phyloP scores from a whole-genome alignment of 805 yeast species.

The Ogataea siamensis region DNA sequence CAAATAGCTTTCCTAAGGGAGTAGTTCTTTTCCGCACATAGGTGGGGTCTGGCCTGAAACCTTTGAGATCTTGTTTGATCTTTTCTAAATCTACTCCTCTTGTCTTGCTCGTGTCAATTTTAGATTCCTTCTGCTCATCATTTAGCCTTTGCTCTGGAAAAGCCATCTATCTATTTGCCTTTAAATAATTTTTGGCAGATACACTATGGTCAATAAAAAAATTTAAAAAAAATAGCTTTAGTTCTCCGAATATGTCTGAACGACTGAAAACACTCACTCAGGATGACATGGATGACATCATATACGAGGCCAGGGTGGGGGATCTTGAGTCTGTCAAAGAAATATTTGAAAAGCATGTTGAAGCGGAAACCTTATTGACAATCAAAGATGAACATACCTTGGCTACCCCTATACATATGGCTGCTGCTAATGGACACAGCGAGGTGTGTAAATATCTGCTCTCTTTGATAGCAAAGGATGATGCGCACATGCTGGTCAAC shows the following conservation, averaged over 20 bases:
- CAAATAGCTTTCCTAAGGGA: conserved; percentile 35
- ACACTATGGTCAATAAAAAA: conserved; percentile 7
- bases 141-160: not conserved
- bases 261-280: conserved; percentile 40
- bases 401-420: conserved; percentile 88
- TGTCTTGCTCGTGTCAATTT: not conserved
- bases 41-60: conserved; percentile 25
- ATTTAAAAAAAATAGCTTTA: conserved; percentile 3
- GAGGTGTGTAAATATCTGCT: conserved; percentile 64
- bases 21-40: conserved; percentile 29
- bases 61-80: conserved; percentile 24
- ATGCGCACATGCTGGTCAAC: conserved; percentile 48
- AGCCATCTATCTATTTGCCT: conserved; percentile 7
- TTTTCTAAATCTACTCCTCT: conserved; percentile 11
- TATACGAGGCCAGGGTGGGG: conserved; percentile 84
- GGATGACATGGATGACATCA: conserved; percentile 80
- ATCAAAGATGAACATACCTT: conserved; percentile 63
- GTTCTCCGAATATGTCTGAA: conserved; percentile 23
- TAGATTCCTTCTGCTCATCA: not conserved
- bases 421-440: conserved; percentile 89
- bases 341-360: conserved; percentile 56
- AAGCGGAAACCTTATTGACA: conserved; percentile 39
- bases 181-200: conserved; percentile 4
- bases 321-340: conserved; percentile 74
- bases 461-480: conserved; percentile 42